These are phyloP conservation scores for Globisporangium emineosum DNA, from an alignment of 352 stramenopile species.

Conservation along the genomic window DNA sequence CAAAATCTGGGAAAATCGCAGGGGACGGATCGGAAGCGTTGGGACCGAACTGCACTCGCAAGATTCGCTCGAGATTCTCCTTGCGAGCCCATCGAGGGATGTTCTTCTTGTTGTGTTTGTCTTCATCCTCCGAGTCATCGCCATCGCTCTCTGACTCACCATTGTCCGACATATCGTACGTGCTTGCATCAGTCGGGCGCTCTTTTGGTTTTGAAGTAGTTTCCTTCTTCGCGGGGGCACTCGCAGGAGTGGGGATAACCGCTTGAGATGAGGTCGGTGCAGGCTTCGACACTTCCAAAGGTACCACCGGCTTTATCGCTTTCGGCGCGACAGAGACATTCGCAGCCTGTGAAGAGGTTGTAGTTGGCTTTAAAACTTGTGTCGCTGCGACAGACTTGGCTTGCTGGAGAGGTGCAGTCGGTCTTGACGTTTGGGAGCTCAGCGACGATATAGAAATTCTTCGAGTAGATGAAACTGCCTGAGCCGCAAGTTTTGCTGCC, in stretches of 20 bases:
- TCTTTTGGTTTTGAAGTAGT: constrained; percentile 12
- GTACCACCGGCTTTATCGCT: background rate
- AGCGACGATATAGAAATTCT: constrained; percentile 2
- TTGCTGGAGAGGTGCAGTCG: constrained; percentile 4
- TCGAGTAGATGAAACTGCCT: constrained; percentile 2
- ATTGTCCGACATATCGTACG: constrained; percentile 83
- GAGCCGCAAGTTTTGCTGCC: constrained; percentile 22
- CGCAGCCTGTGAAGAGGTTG: background rate
- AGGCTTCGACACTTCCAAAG: background rate
- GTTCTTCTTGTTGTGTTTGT: constrained; percentile 58
- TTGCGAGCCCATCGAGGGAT: constrained; percentile 78
- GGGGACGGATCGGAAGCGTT: constrained; percentile 76
- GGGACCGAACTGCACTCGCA: constrained; percentile 69
- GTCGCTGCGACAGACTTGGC: background rate
- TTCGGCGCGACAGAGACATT: background rate
- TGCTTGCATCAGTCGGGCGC: constrained; percentile 26
- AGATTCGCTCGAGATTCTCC: constrained; percentile 65
- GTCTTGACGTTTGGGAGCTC: background rate
- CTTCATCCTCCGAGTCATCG: constrained; percentile 39
- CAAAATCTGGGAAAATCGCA: constrained; percentile 80
- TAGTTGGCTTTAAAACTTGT: background rate
- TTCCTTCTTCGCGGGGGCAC: constrained; percentile 2
- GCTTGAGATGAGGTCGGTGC: background rate
- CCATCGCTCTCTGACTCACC: constrained; percentile 49
- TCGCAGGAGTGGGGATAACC: background rate